A percentile compares a stretch with the other conserved stretches of the same genome.
Conservation (phyloP, 148 eudicot genomes). For the Vaccinium corymbosum region DNA sequence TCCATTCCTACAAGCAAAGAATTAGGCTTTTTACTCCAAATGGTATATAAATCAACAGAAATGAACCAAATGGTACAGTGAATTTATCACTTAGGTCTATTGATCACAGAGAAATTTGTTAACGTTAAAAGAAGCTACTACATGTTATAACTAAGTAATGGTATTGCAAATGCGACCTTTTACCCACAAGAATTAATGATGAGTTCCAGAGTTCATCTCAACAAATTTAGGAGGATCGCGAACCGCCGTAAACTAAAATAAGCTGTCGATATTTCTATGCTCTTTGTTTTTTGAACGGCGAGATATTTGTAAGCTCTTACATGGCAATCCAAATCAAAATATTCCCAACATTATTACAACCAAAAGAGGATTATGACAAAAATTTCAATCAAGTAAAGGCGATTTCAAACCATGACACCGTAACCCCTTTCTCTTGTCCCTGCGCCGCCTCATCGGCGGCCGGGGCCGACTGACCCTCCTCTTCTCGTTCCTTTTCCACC, state of each 20-base stretch:
- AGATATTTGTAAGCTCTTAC: background rate
- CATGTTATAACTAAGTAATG: background rate
- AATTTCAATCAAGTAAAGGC: no score
- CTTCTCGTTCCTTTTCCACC: no score
- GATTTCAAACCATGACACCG: no score
- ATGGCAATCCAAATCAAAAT: background rate
- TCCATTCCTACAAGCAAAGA: slow-evolving; percentile 66
- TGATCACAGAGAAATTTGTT: no score
- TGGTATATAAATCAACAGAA: background rate
- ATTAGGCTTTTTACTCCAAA: background rate
- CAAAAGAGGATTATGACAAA: no score
- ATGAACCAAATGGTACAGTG: background rate
- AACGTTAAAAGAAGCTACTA: background rate
- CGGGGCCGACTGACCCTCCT: no score
- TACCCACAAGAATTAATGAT: background rate
- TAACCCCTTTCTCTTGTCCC: no score
- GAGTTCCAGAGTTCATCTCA: background rate
- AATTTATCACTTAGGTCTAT: background rate
- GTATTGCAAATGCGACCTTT: background rate
- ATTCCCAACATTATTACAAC: no score
- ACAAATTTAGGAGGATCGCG: background rate
- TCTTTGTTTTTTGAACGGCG: no score
- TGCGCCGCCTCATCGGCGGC: no score
- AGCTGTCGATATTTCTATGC: background rate
- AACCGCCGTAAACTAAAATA: background rate